Percentiles rank a stretch among this genome's conserved stretches.
These are phyloP conservation scores for Didymella pinodella DNA, from an alignment of 2,329 filamentous ascomycete genomes.

Conservation along the genomic window DNA sequence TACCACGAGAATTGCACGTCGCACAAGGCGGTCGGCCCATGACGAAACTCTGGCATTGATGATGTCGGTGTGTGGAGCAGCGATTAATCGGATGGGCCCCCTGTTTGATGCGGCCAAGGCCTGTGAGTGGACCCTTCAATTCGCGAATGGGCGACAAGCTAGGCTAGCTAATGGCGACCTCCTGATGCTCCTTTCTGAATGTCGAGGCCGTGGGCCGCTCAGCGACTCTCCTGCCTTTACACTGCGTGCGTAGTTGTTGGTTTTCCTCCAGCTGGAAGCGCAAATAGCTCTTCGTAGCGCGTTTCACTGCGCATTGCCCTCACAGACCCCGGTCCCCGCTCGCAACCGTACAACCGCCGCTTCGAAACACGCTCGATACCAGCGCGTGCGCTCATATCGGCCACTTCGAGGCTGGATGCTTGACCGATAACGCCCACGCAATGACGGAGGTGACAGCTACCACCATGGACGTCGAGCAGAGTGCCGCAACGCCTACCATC, in stretches of 20 bases:
- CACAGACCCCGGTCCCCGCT: conserved; percentile 15
- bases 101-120: conserved; percentile 20
- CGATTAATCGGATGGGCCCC: conserved; percentile 19
- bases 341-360: conserved; percentile 10
- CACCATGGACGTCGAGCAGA: conserved; percentile 33
- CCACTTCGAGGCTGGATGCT: conserved; percentile 21
- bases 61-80: conserved; percentile 25
- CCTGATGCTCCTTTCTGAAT: conserved; percentile 24
- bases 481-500: conserved; percentile 12
- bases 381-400: conserved; percentile 9
- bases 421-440: conserved; percentile 22
- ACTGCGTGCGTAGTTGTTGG: conserved; percentile 11
- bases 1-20: conserved; percentile 17
- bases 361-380: conserved; percentile 20
- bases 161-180: conserved; percentile 24
- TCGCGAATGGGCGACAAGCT: conserved; percentile 22
- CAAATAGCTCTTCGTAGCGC: conserved; percentile 16
- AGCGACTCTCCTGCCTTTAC: conserved; percentile 18
- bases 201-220: conserved; percentile 19
- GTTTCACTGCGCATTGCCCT: conserved; percentile 21
- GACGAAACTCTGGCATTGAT: conserved; percentile 13
- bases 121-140: conserved; percentile 24
- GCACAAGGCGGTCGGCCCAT: conserved; percentile 16
- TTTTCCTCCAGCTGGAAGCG: conserved; percentile 11
- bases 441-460: conserved; percentile 27